Conservation (phyloP, 73 alveolate species). For the Paramecium sonneborni region DNA sequence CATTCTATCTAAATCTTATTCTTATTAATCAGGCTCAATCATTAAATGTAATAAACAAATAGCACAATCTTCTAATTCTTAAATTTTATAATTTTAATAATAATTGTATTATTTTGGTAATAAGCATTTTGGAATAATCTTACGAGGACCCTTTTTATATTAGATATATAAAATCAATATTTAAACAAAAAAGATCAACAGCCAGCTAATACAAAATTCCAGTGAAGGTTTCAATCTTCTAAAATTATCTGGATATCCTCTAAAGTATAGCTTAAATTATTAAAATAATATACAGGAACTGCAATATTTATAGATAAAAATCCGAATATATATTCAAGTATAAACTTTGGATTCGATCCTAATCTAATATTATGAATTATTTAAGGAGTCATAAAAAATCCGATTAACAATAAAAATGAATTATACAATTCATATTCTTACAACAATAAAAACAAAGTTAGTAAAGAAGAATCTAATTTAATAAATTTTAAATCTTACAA, state of each 20-base stretch:
- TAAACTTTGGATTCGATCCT: background rate
- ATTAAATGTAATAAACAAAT: background rate
- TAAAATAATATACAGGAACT: background rate
- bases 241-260: background rate
- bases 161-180: background rate
- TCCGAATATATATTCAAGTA: background rate
- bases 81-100: background rate
- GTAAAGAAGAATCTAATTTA: background rate
- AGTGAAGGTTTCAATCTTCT: background rate
- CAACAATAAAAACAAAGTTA: background rate
- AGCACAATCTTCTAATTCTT: constrained; percentile 3
- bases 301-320: background rate
- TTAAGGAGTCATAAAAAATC: background rate
- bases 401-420: background rate
- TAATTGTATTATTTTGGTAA: constrained; percentile 20
- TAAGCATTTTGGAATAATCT: background rate
- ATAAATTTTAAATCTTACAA: background rate
- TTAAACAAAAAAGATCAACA: background rate
- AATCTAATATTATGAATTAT: background rate
- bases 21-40: background rate
- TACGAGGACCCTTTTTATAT: background rate
- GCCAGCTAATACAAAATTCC: background rate
- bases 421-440: background rate
- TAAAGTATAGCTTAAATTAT: background rate
- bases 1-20: background rate